phyloP scores from a whole-genome alignment of 2,329 filamentous ascomycete genomes.

The Diplocarpon mali region DNA sequence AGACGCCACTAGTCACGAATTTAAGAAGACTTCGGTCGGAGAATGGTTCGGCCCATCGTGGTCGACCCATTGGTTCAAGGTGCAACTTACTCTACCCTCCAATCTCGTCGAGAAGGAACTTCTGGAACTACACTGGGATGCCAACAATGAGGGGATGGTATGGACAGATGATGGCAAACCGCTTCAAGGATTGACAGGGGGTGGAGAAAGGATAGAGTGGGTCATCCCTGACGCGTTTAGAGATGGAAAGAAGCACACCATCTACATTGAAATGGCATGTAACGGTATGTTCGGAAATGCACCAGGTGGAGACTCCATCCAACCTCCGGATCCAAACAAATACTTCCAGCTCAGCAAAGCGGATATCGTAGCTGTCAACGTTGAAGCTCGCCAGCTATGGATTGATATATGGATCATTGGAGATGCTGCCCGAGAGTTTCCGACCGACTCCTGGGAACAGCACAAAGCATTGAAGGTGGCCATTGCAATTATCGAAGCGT shows the following conservation, averaged over 20 bases:
- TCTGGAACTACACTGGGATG: constrained; percentile 95
- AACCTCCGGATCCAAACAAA: constrained; percentile 77
- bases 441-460: constrained; percentile 75
- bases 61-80: constrained; percentile 96
- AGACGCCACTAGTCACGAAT: constrained; percentile 66
- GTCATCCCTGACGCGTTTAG: constrained; percentile 71
- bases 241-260: constrained; percentile 74
- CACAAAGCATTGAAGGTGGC: constrained; percentile 75
- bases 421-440: constrained; percentile 87
- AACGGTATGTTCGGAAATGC: constrained; percentile 98
- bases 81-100: constrained; percentile 65
- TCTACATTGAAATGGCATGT: constrained; percentile 98
- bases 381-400: constrained; percentile 69
- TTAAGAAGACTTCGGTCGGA: constrained; percentile 63
- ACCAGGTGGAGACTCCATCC: constrained; percentile 71
- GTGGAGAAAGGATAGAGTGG: constrained; percentile 84
- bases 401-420: constrained; percentile 95
- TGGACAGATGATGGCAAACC: constrained; percentile 87
- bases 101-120: constrained; percentile 64
- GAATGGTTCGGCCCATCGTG: constrained; percentile 84
- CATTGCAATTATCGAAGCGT: constrained; percentile 83
- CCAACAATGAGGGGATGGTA: constrained; percentile 85
- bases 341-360: constrained; percentile 68
- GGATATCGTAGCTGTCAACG: constrained; percentile 80
- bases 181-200: constrained; percentile 82